Base-by-base conservation (phyloP, 1,139 yeast genomes). In the Saccharomyces hybrid region DNA sequence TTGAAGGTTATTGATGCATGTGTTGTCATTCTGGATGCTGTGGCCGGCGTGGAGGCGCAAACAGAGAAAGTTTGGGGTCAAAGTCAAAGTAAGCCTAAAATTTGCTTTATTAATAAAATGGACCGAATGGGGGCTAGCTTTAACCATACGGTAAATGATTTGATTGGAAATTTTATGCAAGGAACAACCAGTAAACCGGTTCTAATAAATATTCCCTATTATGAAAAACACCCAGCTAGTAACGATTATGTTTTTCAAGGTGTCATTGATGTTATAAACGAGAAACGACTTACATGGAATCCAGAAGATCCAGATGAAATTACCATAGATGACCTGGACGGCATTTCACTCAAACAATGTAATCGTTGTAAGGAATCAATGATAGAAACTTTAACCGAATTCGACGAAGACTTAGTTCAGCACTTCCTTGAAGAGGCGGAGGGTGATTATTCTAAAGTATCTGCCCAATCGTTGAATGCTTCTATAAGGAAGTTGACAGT, bases 11-110 rank as follows among this genome's bases (percentile, higher is more conserved):
- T 93, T 16, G 99, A 93, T 71, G 97, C 98, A 1, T 95, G 91
- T 0, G 95, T 93, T 4, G 86, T 96, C 0, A 88, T 93, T 11
- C 73, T 93, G 53, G 99, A 93, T 72, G 96, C 88, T 0, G 98
- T 93, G 3, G 98, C 97, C 1, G 99, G 99, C n/a, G 99, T 93
- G 0, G 99, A 93, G 66, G 95, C 99, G 0, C 98, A 95, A 68
- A 93, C 99, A 0, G 97, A 91, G 67, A 91, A 90, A 66, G 98
- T 93, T 1, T 93, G 98, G 98, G 82, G 79, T 62, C 97, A 91
- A 69, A 93, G 97, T 1, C 75, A 75, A 46, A 79, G 78, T 27
- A 75, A 88, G 58, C 98, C 99, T 0, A 79, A 82, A 54, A 73
- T 93, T 14, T 83, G 90, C 7, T 95, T 83, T 67, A 80, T 93